Evolutionary conservation across 331 rosid species (phyloP).

Genomic region (Quercus phellos): DNA sequence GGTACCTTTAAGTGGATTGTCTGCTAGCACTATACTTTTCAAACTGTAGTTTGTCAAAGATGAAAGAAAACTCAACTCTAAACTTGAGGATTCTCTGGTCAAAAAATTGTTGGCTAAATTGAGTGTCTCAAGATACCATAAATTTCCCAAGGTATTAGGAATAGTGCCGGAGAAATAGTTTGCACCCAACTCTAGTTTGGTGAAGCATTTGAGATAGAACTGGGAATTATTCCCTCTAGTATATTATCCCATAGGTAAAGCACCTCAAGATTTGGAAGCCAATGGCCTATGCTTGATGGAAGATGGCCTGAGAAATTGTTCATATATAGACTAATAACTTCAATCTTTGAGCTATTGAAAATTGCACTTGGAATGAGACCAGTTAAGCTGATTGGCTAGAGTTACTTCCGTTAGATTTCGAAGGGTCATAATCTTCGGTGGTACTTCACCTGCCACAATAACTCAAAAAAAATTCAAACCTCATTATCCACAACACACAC

Average conservation of each 20-base stretch:
- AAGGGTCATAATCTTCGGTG: too few species aligned
- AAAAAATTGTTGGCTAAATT: background rate
- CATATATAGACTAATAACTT: background rate
- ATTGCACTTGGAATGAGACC: background rate
- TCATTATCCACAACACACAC: too few species aligned
- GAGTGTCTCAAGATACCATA: background rate
- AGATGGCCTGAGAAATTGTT: too few species aligned
- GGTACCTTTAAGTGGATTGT: background rate
- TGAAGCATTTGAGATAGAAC: constrained; percentile 4
- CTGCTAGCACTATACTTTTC: background rate
- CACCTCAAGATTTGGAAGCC: too few species aligned
- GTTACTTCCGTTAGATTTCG: too few species aligned
- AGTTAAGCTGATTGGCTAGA: background rate
- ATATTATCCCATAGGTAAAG: too few species aligned
- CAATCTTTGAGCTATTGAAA: background rate
- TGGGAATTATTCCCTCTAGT: too few species aligned
- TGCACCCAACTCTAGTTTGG: fast-evolving
- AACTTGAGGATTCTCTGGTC: background rate
- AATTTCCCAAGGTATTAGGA: background rate
- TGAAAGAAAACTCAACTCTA: background rate
- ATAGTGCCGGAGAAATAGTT: background rate
- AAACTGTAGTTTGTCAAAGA: background rate
- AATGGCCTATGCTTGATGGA: too few species aligned
- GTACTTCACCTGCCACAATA: too few species aligned
- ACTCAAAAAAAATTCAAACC: too few species aligned